Base-by-base conservation (phyloP, 2,329 filamentous ascomycete species). In the Daldinia eschscholtzii region DNA sequence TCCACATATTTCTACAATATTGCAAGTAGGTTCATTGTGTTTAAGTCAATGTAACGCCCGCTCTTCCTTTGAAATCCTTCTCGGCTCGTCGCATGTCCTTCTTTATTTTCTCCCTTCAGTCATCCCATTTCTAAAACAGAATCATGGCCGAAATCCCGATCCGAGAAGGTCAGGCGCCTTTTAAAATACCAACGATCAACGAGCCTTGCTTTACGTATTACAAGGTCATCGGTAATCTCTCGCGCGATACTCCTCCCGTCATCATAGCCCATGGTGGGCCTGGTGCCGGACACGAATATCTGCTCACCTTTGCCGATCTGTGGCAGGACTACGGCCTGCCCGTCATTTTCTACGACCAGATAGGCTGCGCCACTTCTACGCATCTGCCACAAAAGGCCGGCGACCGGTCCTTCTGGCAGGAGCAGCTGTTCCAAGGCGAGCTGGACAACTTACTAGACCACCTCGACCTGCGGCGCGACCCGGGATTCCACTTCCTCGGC, bases 361-460 rank as follows among this genome's bases (percentile, higher is more conserved):
- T 44, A 10, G 41, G 41, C 41, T 44, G 41, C 4, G 41, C 41
- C 41, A n/a, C 41, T n/a, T 44, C 18, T 9, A 23, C 41, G 41
- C 41, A 44, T 3, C 41, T 44, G 9, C 41, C 41, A 4, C 41
- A 44, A 44, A 44, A 18, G 20, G 18, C 41, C n/a, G 41, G 41
- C 41, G 41, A 44, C 41, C 41, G 20, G n/a, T 44, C 18, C 4
- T 44, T 44, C n/a, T 44, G 41, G 41, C 41, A 44, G n/a, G 41
- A 44, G 9, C 41, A 44, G 41, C 41, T 44, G 3, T 44, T 44
- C 7, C 41, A 20, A 18, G 41, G 20, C 3, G 18, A 44, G 7
- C 41, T 44, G 3, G 41, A 44, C 41, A 44, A 44, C 7, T 18
- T 44, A 1, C 18, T 44, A 12, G 41, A 44, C 41, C 41, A 44